These are phyloP conservation scores for Kwoniella europaea DNA, from an alignment of 768 basidiomycete genomes.

Conservation along the genomic window DNA sequence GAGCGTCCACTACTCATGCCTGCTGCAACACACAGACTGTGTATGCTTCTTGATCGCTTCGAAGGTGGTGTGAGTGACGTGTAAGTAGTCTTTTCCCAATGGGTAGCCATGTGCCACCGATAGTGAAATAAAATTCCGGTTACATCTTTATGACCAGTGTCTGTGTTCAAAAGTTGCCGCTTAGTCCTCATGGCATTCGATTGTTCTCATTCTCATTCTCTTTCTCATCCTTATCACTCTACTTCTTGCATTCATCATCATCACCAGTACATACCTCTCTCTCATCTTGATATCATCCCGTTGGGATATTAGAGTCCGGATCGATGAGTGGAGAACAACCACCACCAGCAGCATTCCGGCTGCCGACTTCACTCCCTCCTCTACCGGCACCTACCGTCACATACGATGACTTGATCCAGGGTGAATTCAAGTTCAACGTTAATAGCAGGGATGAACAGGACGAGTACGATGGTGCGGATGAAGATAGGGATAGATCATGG, in stretches of 20 bases:
- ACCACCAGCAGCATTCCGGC: not conserved
- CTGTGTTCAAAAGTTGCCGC: not conserved
- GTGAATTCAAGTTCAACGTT: not conserved
- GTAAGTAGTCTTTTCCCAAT: not conserved
- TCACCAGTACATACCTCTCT: not conserved
- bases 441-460: not conserved
- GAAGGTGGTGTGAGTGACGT: not conserved
- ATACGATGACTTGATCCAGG: not conserved
- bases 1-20: too few relatives aligned
- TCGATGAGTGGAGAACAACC: slow-evolving; percentile 18
- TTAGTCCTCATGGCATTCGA: slow-evolving; percentile 1
- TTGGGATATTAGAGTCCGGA: not conserved
- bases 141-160: not conserved
- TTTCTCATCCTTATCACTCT: not conserved
- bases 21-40: not conserved
- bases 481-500: not conserved
- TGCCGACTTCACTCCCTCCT: not conserved
- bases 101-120: slow-evolving; percentile 11
- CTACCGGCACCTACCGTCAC: not conserved
- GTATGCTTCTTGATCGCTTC: not conserved
- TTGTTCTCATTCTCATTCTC: not conserved
- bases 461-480: slow-evolving; percentile 1
- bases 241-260: not conserved
- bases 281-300: not conserved
- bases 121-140: slow-evolving; percentile 10